phyloP scores from a whole-genome alignment of 768 basidiomycete genomes.

The Kondoa subrosea region DNA sequence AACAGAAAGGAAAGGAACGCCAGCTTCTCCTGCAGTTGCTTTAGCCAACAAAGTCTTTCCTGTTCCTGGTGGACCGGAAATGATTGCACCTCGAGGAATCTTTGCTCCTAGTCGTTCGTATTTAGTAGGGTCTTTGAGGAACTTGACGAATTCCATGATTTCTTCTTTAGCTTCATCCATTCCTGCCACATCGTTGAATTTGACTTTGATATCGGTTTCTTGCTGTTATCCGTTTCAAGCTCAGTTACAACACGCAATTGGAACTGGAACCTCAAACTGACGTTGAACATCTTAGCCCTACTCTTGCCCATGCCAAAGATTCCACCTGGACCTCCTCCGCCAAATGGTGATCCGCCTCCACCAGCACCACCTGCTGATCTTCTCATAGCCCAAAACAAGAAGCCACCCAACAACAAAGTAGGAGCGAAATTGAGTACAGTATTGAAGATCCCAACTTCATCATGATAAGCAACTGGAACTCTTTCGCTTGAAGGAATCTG shows the following conservation, averaged over 20 bases:
- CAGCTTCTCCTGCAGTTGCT: slow-evolving; percentile 94
- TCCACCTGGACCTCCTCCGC: slow-evolving; percentile 48
- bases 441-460: slow-evolving; percentile 70
- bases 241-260: background rate
- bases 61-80: slow-evolving; percentile 91
- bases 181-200: slow-evolving; percentile 92
- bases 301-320: slow-evolving; percentile 97
- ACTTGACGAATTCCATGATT: slow-evolving; percentile 99
- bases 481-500: slow-evolving; percentile 81
- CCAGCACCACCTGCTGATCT: slow-evolving; percentile 46
- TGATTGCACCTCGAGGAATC: slow-evolving; percentile 85
- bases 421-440: slow-evolving; percentile 81
- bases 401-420: slow-evolving; percentile 76
- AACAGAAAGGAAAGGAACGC: slow-evolving; percentile 92
- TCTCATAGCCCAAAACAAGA: slow-evolving; percentile 71
- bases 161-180: slow-evolving; percentile 99
- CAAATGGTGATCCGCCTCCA: slow-evolving; percentile 34
- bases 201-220: slow-evolving; percentile 79
- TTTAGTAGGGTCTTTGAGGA: slow-evolving; percentile 82
- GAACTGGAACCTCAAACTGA: too few species aligned
- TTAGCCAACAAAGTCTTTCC: slow-evolving; percentile 97
- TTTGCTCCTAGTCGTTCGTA: slow-evolving; percentile 96
- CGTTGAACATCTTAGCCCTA: slow-evolving; percentile 82
- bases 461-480: slow-evolving; percentile 90
- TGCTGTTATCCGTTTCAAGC: too few species aligned